A percentile compares a stretch with the other conserved stretches of the same genome.
Conservation (phyloP, 257 asterid species). For the Solanum gracilifrons region DNA sequence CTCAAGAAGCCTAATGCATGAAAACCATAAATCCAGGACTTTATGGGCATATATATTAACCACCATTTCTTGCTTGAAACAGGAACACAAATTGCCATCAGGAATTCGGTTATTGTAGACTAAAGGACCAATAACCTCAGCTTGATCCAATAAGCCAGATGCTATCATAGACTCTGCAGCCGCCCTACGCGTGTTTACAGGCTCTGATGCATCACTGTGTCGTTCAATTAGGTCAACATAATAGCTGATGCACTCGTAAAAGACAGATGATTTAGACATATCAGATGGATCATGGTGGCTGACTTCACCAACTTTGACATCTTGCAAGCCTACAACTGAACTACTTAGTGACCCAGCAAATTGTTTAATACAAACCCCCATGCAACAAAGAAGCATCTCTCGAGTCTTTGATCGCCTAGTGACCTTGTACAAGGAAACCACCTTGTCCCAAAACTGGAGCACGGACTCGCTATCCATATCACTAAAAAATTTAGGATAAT, state of each 20-base stretch:
- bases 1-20: conserved; percentile 74
- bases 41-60: conserved; percentile 37
- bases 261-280: conserved; percentile 18
- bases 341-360: conserved; percentile 31
- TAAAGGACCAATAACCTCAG: conserved; percentile 37
- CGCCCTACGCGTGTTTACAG: conserved; percentile 69
- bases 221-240: conserved; percentile 50
- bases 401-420: conserved; percentile 72
- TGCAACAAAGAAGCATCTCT: conserved; percentile 68
- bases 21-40: conserved; percentile 60
- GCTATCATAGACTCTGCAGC: conserved; percentile 84
- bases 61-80: conserved; percentile 26
- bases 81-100: conserved; percentile 10
- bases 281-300: conserved; percentile 10
- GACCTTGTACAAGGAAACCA: conserved; percentile 57
- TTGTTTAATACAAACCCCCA: conserved; percentile 74
- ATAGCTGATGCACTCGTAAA: conserved; percentile 38
- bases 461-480: conserved; percentile 43
- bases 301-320: conserved; percentile 9
- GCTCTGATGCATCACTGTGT: conserved; percentile 60
- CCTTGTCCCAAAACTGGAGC: conserved; percentile 58
- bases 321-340: conserved; percentile 20
- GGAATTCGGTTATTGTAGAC: conserved; percentile 19
- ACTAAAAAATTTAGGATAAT: conserved; percentile 29
- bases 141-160: conserved; percentile 62